Base-by-base conservation (phyloP, 2,329 filamentous ascomycete species). In the Colletotrichum gloeosporioides region DNA sequence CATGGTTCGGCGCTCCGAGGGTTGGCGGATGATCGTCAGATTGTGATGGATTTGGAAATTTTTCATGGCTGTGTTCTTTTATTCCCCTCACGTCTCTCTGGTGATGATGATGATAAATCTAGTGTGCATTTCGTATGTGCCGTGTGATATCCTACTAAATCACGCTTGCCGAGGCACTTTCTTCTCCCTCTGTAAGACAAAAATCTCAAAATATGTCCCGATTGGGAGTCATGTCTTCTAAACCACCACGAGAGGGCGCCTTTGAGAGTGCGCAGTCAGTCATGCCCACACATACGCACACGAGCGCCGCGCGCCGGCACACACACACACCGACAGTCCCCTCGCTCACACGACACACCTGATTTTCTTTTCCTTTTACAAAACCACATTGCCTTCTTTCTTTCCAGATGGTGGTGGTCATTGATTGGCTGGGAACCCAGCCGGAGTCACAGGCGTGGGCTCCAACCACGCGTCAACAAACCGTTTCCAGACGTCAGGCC, bases 191-290 rank as follows among this genome's bases (percentile, higher is more conserved):
- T 27, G 65, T 63, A 59, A 68, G 73, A 73, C 64, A 49, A 22
- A 53, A 32, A 66, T 39, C n/a, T 62, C 69, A 67, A 65, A 62
- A 69, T 73, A 73, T 76, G 73, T 65, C 73, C 70, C 55, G 44
- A 61, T 73, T 69, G 29, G 73, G 70, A 53, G 69, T 18, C 13
- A 29, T 16, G 44, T 69, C 59, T 73, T 73, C 39, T 68, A 68
- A 44, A 53, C 31, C 34, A 62, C 27, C 44, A 25, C n/a, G 44
- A 22, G 44, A 22, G 44, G n/a, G 57, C 55, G 55, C 55, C 53
- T 31, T 27, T 22, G 22, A 9, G 6, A 8, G 22, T n/a, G n/a
- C 49, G 7, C 27, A 16, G 27, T 65, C 59, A 64, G 44, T 22
- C 44, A 53, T 53, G 44, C 44, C 44, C n/a, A 53, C 44, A 53